Conservation (phyloP, 2,329 filamentous ascomycete genomes). For the Mycocentrospora acerina region DNA sequence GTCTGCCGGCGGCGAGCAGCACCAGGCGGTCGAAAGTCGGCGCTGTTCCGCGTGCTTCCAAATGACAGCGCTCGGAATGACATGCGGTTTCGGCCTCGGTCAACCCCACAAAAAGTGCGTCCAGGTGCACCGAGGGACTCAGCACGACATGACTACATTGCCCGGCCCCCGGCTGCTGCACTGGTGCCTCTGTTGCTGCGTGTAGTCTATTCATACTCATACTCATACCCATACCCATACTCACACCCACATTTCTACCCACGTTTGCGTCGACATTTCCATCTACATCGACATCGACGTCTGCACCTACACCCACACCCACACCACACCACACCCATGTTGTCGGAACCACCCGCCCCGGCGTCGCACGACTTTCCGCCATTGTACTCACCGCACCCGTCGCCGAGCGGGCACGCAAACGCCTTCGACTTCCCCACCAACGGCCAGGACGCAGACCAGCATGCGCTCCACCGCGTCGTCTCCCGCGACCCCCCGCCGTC, state of each 20-base stretch:
- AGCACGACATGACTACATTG: constrained; percentile 6
- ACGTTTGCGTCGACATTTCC: constrained; percentile 3
- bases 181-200: too few relatives aligned
- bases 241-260: constrained; percentile 7
- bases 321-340: constrained; percentile 24
- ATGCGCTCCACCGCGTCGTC: constrained; percentile 10
- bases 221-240: not conserved
- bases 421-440: constrained; percentile 37
- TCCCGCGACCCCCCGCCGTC: constrained; percentile 39
- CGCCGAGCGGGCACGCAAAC: constrained; percentile 42
- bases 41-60: constrained; percentile 25
- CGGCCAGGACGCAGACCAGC: constrained; percentile 18
- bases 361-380: constrained; percentile 54
- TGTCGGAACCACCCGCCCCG: constrained; percentile 59
- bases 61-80: too few relatives aligned
- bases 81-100: constrained; percentile 16
- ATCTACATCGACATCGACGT: too few relatives aligned
- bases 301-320: not conserved
- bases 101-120: too few relatives aligned
- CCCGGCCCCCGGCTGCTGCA: too few relatives aligned
- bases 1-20: too few relatives aligned
- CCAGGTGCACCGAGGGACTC: too few relatives aligned
- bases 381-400: constrained; percentile 56
- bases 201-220: too few relatives aligned
- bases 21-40: constrained; percentile 13